Evolutionary conservation across 164 flowering plant genomes (phyloP).

Genomic region (Kingdonia uniflora): DNA sequence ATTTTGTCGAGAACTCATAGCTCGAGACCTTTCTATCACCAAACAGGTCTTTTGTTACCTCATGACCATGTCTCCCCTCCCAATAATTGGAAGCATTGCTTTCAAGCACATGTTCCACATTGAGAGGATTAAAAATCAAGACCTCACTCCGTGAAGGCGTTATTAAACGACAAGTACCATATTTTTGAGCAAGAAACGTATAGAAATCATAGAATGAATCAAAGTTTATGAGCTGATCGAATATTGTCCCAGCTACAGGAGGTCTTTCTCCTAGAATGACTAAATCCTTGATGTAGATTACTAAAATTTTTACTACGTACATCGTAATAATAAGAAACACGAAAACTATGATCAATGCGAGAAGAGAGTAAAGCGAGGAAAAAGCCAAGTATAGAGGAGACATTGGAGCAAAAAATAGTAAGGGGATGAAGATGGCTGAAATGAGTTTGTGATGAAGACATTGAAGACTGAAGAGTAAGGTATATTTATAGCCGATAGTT

Average conservation of each 20-base stretch:
- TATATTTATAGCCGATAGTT: no score
- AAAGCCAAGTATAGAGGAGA: not conserved
- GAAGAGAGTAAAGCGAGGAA: not conserved
- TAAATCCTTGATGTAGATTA: slow-evolving; percentile 1
- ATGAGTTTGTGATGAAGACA: no score
- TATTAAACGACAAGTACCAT: slow-evolving; percentile 22
- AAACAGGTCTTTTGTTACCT: slow-evolving; percentile 25
- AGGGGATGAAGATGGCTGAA: no score
- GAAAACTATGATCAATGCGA: not conserved
- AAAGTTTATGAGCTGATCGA: slow-evolving; percentile 27
- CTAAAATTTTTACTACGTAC: not conserved
- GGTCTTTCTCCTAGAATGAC: slow-evolving; percentile 10
- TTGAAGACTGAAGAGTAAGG: no score
- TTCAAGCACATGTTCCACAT: slow-evolving; percentile 34
- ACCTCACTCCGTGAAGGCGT: slow-evolving; percentile 21
- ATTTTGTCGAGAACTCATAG: slow-evolving; percentile 34
- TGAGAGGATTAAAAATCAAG: slow-evolving; percentile 27
- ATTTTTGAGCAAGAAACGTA: slow-evolving; percentile 17
- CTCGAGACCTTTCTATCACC: slow-evolving; percentile 41
- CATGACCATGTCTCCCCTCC: slow-evolving; percentile 22
- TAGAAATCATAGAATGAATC: slow-evolving; percentile 23
- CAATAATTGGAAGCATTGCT: slow-evolving; percentile 28
- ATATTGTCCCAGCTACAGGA: slow-evolving; percentile 27
- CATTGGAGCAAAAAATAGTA: no score
- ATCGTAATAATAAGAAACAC: not conserved